Conservation (phyloP, 2,329 filamentous ascomycete species). For the Hymenotorrendiella dingleyae region DNA sequence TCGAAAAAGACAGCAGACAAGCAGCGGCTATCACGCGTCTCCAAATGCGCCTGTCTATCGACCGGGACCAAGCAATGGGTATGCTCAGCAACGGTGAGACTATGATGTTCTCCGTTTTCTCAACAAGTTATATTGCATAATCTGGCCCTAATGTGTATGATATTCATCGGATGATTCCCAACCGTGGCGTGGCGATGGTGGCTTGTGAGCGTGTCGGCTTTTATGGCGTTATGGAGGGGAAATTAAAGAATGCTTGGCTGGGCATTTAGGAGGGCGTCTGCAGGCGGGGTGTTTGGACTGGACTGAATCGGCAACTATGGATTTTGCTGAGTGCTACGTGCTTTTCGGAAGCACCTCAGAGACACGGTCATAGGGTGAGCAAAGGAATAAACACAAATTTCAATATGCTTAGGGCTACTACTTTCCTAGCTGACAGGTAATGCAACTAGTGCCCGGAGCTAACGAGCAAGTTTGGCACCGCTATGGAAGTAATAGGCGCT, state of each 20-base stretch:
- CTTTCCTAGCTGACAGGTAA: no score
- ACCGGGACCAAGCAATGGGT: conserved; percentile 12
- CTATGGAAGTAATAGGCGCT: no score
- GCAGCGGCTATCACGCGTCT: conserved; percentile 10
- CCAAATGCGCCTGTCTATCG: conserved; percentile 11
- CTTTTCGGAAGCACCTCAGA: no score
- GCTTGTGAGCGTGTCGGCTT: background rate
- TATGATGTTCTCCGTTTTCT: background rate
- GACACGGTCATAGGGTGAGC: no score
- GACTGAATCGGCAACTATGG: no score
- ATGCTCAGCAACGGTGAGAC: background rate
- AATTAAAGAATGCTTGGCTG: no score
- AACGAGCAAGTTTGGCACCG: no score
- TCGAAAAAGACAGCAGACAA: conserved; percentile 28
- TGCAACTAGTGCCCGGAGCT: no score
- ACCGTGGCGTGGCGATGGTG: no score
- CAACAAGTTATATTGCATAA: background rate
- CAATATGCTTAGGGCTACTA: no score
- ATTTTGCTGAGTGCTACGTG: no score
- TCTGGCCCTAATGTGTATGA: background rate
- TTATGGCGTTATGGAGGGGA: background rate
- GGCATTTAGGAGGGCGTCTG: background rate
- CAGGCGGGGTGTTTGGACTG: background rate
- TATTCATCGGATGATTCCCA: background rate
- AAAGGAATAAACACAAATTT: no score